Evolutionary conservation across 257 asterid species (phyloP).

Genomic region (Linaria vulgaris): DNA sequence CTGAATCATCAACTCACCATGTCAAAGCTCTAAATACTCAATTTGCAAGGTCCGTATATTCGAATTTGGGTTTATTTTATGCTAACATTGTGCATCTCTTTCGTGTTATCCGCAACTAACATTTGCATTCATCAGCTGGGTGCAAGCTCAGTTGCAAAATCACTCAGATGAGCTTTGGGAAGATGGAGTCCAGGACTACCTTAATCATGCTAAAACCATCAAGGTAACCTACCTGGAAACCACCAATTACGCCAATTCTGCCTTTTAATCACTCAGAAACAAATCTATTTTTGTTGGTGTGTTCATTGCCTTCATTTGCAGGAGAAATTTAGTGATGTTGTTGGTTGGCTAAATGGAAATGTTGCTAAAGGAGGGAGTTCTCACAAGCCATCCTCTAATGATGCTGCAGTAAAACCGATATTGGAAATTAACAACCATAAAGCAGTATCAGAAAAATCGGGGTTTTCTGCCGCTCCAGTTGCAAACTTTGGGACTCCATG

Average conservation of each 20-base stretch:
- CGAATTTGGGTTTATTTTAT: too few relatives aligned
- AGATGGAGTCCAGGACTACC: slow-evolving; percentile 87
- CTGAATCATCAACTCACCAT: slow-evolving; percentile 85
- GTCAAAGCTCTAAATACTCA: slow-evolving; percentile 95
- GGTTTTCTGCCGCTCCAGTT: slow-evolving; percentile 39
- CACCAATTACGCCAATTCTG: too few relatives aligned
- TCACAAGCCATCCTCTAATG: slow-evolving; percentile 31
- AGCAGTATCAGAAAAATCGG: slow-evolving; percentile 34
- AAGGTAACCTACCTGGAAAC: slow-evolving; percentile 65
- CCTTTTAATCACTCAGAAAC: too few relatives aligned
- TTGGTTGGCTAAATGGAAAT: slow-evolving; percentile 79
- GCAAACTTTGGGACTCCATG: slow-evolving; percentile 44
- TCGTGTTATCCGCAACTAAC: too few relatives aligned
- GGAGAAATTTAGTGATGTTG: slow-evolving; percentile 90
- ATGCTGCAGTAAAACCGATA: slow-evolving; percentile 34
- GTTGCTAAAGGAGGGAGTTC: slow-evolving; percentile 40
- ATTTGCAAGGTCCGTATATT: slow-evolving; percentile 65
- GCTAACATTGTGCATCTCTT: too few relatives aligned
- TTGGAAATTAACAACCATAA: slow-evolving; percentile 27
- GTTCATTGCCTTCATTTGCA: slow-evolving; percentile 37
- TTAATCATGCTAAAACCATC: slow-evolving; percentile 73
- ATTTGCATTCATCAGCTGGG: slow-evolving; percentile 76
- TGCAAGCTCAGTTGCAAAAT: slow-evolving; percentile 70
- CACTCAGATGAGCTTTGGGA: slow-evolving; percentile 99
- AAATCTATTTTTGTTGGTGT: slow-evolving; percentile 3